Base-by-base conservation (phyloP, 305 asterid genomes). In the Solanum aculeatissimum region DNA sequence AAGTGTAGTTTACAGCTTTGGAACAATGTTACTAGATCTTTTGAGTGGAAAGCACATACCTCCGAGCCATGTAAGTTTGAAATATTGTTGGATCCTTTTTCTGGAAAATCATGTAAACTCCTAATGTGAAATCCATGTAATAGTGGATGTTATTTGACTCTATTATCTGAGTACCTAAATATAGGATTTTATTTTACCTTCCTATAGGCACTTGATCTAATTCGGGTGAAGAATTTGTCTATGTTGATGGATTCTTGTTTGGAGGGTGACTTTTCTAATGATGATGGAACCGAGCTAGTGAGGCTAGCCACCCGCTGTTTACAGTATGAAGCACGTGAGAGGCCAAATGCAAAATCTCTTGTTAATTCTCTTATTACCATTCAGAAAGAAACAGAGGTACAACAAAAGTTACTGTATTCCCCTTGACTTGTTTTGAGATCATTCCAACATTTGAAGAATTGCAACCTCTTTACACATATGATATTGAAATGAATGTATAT, bases 221-320 rank as follows among this genome's bases (percentile, higher is more conserved):
- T 95, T 77, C 97, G 97, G 7, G 98, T 95, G 79, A 95, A 94
- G 87, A 95, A 95, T 83, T 91, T 91, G 80, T 87, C 89, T 58
- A 92, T 91, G 94, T 93, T 95, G 68, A 95, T 92, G 93, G 99
- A 95, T 91, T 95, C 99, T 82, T 94, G 99, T 86, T 86, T 95
- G 89, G 99, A 95, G 92, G 97, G 97, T 35, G 97, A 93, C 60
- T 92, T 94, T 72, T 92, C 97, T 25, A 92, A 93, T 25, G 98
- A 95, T 40, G 99, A 93, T 78, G 97, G 97, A 66, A 93, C 98
- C 18, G 97, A 92, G 86, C 85, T 95, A 92, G 99, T 95, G 66
- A 83, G 95, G 53, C 78, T 95, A 86, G 98, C 99, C 86, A 92
- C 98, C 51, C 97, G 98, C 53, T 95, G 98, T 91, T 87, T 95